Conservation (phyloP, 257 asterid genomes). For the Fraxinus excelsior region DNA sequence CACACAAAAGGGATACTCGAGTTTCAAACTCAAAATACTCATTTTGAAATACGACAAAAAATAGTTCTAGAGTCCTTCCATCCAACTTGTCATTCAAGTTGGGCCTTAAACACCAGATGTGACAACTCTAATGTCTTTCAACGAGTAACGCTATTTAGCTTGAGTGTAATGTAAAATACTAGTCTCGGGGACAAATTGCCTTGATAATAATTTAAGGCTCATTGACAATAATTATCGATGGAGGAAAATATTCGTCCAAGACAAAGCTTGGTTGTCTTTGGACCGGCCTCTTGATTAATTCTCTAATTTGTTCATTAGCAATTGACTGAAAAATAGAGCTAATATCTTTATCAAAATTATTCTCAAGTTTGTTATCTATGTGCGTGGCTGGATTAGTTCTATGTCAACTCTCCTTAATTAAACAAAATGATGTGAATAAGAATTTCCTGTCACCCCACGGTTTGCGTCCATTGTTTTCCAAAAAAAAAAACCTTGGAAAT, state of each 20-base stretch:
- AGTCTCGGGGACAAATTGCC: too few relatives aligned
- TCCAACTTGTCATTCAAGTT: too few relatives aligned
- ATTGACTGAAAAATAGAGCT: background rate
- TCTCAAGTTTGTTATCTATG: slow-evolving; percentile 25
- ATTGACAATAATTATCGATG: too few relatives aligned
- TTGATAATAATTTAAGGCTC: too few relatives aligned
- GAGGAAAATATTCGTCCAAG: background rate
- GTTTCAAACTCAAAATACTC: too few relatives aligned
- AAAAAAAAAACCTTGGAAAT: slow-evolving; percentile 7
- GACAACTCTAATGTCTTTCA: too few relatives aligned
- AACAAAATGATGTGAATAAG: slow-evolving; percentile 18
- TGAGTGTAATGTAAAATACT: too few relatives aligned
- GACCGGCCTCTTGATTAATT: slow-evolving; percentile 9
- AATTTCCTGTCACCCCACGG: slow-evolving; percentile 1
- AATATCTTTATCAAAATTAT: slow-evolving; percentile 19
- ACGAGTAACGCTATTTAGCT: too few relatives aligned
- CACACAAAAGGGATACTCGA: too few relatives aligned
- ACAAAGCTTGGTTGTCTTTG: background rate
- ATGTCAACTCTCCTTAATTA: slow-evolving; percentile 20
- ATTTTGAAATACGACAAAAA: too few relatives aligned
- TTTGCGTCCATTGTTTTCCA: slow-evolving; percentile 23
- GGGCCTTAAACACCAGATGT: too few relatives aligned
- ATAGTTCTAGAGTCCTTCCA: too few relatives aligned
- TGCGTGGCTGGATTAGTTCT: slow-evolving; percentile 14
- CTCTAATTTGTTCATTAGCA: slow-evolving; percentile 26